A percentile compares a stretch with the other conserved stretches of the same genome.
These are phyloP conservation scores for Glycine latifolia DNA, from an alignment of 306 rosid genomes.

Conservation along the genomic window DNA sequence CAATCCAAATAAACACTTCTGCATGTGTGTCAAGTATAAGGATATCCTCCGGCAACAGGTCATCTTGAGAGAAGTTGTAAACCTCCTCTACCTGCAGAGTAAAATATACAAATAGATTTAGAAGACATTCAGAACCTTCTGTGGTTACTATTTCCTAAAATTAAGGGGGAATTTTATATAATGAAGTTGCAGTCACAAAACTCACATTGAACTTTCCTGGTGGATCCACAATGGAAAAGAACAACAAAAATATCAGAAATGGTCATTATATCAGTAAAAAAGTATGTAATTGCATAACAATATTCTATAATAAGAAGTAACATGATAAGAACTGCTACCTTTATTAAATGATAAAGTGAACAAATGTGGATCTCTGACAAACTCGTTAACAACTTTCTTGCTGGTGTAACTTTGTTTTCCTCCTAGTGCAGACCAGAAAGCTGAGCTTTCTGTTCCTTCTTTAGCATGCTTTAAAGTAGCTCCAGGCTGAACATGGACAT, in stretches of 20 bases:
- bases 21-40: constrained; percentile 90
- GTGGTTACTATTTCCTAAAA: constrained; percentile 24
- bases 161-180: constrained; percentile 9
- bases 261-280: constrained; percentile 52
- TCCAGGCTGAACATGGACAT: constrained; percentile 79
- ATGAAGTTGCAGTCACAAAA: constrained; percentile 39
- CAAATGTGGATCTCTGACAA: constrained; percentile 83
- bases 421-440: constrained; percentile 93
- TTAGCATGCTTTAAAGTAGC: constrained; percentile 79
- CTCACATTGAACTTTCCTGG: constrained; percentile 94
- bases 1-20: constrained; percentile 96
- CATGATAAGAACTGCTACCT: constrained; percentile 59
- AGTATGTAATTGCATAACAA: constrained; percentile 8
- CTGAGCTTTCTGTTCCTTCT: constrained; percentile 94
- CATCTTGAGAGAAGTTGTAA: constrained; percentile 91
- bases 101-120: constrained; percentile 40
- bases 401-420: constrained; percentile 84
- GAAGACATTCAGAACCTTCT: constrained; percentile 29
- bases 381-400: constrained; percentile 69
- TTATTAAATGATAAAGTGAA: constrained; percentile 69
- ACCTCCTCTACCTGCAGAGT: constrained; percentile 83
- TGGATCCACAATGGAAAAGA: constrained; percentile 54
- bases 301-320: constrained; percentile 18
- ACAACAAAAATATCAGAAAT: constrained; percentile 44
- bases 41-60: constrained; percentile 89